These are phyloP conservation scores for Artomyces pyxidatus DNA, from an alignment of 768 basidiomycete genomes.

Conservation along the genomic window DNA sequence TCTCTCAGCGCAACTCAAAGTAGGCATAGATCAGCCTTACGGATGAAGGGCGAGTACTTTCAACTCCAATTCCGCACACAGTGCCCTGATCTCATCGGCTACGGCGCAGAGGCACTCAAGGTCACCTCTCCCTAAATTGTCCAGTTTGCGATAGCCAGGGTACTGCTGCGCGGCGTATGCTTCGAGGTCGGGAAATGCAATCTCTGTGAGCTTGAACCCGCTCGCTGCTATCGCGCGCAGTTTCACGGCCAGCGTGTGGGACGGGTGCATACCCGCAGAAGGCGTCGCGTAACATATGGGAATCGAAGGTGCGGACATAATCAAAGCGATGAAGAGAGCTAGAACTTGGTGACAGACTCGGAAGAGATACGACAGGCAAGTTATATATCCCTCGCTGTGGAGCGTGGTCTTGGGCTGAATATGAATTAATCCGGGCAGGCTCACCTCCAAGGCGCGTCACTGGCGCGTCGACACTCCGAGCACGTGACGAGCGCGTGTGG, in stretches of 20 bases:
- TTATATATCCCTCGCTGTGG: no score
- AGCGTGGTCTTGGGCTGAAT: no score
- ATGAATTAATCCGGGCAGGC: no score
- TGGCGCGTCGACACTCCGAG: no score
- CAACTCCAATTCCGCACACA: constrained; percentile 19
- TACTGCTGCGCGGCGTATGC: constrained; percentile 16
- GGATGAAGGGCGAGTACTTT: constrained; percentile 22
- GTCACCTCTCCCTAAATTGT: constrained; percentile 19
- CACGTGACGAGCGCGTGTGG: no score
- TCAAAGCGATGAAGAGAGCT: no score
- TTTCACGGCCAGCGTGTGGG: constrained; percentile 22
- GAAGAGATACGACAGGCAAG: no score
- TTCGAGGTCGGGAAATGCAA: constrained; percentile 24
- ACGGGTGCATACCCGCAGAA: constrained; percentile 26
- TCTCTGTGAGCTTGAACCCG: constrained; percentile 19
- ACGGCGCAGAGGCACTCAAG: constrained; percentile 16
- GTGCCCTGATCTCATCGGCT: constrained; percentile 12
- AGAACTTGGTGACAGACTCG: no score
- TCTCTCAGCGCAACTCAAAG: neutral
- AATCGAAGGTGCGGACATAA: no score
- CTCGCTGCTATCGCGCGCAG: constrained; percentile 23
- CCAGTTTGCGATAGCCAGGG: constrained; percentile 17
- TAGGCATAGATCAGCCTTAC: constrained; percentile 14
- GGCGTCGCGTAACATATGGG: constrained; percentile 20
- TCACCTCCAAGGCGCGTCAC: no score